Evolutionary conservation across 441 rosid genomes (phyloP), one percentile per base, ranked within the genome.

Genomic region (Kokia cookei): DNA sequence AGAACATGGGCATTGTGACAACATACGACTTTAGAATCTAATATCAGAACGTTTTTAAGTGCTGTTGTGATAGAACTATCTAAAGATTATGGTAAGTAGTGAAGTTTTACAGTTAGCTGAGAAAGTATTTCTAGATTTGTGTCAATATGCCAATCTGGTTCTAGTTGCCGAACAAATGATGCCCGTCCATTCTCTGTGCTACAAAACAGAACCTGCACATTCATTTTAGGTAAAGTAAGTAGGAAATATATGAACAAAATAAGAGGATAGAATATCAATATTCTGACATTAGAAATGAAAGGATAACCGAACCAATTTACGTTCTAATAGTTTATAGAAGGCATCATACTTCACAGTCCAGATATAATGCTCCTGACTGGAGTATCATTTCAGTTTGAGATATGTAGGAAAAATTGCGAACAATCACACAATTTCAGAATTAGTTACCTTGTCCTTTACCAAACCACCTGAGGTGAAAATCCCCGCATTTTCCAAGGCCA

Each of bases 101-200:
- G 61, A 69, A 47, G 59, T 48, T 57, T 67, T 90, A 96, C 99
- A 82, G 98, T 88, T 78, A 96, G 84, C 65, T 91, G 99, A 37
- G 89, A 78, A 76, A 82, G 73, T 67, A 92, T 83, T 83, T 96
- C 96, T 6, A 86, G 88, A 77, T 88, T 93, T 47, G 97, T 81
- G 80, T 96, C 97, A 15, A 96, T 89, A 81, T 92, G 99, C 98
- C 99, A 96, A 75, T 93, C 97, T 27, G 97, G 98, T 78, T 93
- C 98, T 63, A 96, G 90, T 73, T 96, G 97, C 64, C 97, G 87
- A 29, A 96, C 99, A 79, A 96, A 93, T 2, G 98, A 96, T 43
- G 93, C 76, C 32, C 98, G 81, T 50, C 99, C 98, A 1, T 76
- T 88, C 84, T 93, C 98, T 37, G 89, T 90, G 86, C 98, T 89